These are phyloP conservation scores for Tieghemiomyces parasiticus DNA, from an alignment of 192 early-diverging fungal species.

Conservation along the genomic window DNA sequence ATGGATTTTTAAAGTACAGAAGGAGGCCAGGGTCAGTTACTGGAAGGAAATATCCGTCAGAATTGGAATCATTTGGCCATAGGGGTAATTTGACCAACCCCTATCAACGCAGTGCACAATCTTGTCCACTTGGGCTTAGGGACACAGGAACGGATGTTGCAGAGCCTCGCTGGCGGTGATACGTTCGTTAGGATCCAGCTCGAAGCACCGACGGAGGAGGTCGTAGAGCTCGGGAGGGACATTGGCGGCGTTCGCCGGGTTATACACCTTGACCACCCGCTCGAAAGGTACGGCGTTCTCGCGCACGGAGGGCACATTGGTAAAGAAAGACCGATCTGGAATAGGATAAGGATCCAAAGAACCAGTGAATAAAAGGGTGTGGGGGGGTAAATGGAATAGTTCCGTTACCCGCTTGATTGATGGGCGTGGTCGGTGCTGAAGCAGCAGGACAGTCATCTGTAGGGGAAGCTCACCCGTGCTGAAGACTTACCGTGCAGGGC, in stretches of 20 bases:
- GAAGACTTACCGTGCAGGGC: slow-evolving; percentile 38
- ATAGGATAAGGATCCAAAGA: too few species aligned
- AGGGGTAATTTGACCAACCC: too few species aligned
- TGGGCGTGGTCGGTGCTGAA: too few species aligned
- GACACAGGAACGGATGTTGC: slow-evolving; percentile 50
- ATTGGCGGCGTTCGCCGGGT: slow-evolving; percentile 17
- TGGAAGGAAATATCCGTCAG: too few species aligned
- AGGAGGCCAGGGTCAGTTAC: too few species aligned
- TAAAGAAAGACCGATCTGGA: slow-evolving; percentile 20
- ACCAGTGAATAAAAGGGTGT: too few species aligned
- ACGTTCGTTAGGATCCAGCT: slow-evolving; percentile 37
- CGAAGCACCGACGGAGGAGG: slow-evolving; percentile 41
- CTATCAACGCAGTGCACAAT: too few species aligned
- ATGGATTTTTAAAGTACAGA: too few species aligned
- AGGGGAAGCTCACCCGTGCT: not conserved
- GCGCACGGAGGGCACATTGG: slow-evolving; percentile 28
- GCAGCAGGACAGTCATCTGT: slow-evolving; percentile 9
- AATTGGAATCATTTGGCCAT: too few species aligned
- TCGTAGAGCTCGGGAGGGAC: slow-evolving; percentile 35
- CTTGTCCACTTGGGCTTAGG: too few species aligned
- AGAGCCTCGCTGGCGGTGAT: slow-evolving; percentile 68
- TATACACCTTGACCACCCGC: slow-evolving; percentile 28
- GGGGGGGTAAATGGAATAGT: too few species aligned
- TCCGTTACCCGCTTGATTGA: too few species aligned
- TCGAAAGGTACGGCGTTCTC: slow-evolving; percentile 27